A percentile compares a stretch with the other conserved stretches of the same genome.
phyloP scores from a whole-genome alignment of 192 early-diverging fungal species.

The Coemansia sp. region DNA sequence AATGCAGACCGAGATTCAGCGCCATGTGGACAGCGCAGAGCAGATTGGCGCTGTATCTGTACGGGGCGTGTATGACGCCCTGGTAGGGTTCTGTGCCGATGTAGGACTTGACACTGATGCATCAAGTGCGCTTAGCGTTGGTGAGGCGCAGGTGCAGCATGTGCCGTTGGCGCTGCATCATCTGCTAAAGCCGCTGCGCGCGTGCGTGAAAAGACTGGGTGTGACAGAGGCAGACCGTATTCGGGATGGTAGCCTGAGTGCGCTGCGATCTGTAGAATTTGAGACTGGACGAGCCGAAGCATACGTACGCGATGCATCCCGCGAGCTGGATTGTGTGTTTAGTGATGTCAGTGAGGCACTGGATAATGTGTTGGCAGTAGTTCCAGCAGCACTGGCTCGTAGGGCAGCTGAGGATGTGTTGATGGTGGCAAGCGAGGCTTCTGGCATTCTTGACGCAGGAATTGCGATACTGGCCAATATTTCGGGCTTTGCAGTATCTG shows the following conservation, averaged over 20 bases:
- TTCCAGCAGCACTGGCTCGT: constrained; percentile 21
- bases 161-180: constrained; percentile 27
- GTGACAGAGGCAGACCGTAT: constrained; percentile 15
- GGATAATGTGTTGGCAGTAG: constrained; percentile 14
- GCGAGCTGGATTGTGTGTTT: constrained; percentile 25
- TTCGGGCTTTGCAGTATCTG: background rate
- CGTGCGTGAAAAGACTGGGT: constrained; percentile 13
- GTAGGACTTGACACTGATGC: background rate
- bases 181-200: constrained; percentile 36
- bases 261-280: constrained; percentile 7
- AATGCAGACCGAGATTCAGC: constrained; percentile 21
- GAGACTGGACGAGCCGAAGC: constrained; percentile 13
- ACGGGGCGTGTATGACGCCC: constrained; percentile 18
- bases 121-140: constrained; percentile 27
- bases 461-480: constrained; percentile 4
- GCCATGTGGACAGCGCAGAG: background rate
- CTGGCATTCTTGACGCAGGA: background rate
- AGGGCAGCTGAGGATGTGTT: constrained; percentile 10
- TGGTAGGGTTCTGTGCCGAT: constrained; percentile 15
- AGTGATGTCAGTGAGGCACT: constrained; percentile 28
- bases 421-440: background rate
- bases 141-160: constrained; percentile 12
- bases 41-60: background rate
- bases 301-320: constrained; percentile 22
- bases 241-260: constrained; percentile 12